phyloP scores from a whole-genome alignment of 306 rosid genomes.

The Lathyrus aphaca region DNA sequence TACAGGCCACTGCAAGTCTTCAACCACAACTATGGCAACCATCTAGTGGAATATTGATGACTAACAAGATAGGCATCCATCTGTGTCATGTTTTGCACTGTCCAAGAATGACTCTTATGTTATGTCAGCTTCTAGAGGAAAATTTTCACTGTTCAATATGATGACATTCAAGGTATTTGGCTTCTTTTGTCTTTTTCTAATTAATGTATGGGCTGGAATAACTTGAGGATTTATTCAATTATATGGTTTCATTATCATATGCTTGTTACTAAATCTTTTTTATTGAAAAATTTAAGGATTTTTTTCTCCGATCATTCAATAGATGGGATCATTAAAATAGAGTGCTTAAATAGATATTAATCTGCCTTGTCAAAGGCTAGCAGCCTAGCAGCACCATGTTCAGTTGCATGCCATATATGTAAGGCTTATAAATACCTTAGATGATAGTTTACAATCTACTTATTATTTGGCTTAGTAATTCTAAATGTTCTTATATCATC shows the following conservation, averaged over 20 bases:
- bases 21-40: constrained; percentile 97
- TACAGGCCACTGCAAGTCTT: constrained; percentile 76
- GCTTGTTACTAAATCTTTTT: constrained; percentile 14
- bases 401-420: not conserved
- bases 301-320: constrained; percentile 30
- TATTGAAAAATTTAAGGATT: constrained; percentile 18
- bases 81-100: constrained; percentile 95
- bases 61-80: constrained; percentile 86
- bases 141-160: constrained; percentile 98
- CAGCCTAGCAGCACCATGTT: constrained; percentile 11
- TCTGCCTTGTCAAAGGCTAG: not conserved
- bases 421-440: constrained; percentile 2
- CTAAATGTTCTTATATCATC: constrained; percentile 96
- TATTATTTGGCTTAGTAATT: constrained; percentile 4
- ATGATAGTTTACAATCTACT: constrained; percentile 15
- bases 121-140: constrained; percentile 99
- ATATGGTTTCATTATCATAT: not conserved
- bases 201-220: constrained; percentile 10
- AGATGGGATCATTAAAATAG: constrained; percentile 3
- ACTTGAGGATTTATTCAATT: constrained; percentile 13
- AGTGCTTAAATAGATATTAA: constrained; percentile 21
- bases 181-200: constrained; percentile 33
- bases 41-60: constrained; percentile 95
- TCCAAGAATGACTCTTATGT: constrained; percentile 98
- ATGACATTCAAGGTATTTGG: constrained; percentile 92